Base-by-base conservation (phyloP, 768 basidiomycete species). In the Paxillus ammoniavirescens region DNA sequence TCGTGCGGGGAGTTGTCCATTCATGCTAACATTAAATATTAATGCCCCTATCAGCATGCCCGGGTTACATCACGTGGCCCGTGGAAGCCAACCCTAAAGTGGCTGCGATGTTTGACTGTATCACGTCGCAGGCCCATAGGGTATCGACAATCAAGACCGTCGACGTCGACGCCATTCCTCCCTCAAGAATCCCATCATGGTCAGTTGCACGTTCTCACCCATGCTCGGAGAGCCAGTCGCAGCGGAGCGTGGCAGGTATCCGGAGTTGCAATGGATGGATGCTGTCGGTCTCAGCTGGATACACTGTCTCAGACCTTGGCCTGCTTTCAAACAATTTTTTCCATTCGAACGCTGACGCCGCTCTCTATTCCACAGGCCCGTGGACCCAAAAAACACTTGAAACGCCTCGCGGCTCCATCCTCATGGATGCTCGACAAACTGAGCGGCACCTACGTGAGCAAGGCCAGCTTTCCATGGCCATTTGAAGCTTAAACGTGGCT, bases 341-440 rank as follows among this genome's bases (percentile, higher is more conserved):
- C 17, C 12, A 30, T 50, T 44, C 55, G 8, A 41, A 21, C n/a
- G 38, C 44, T 72, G 31, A 72, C 44, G 13, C 9, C 46, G 4
- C 53, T 53, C 31, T 48, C 36, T 47, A 42, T 68, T 61, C 61
- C 62, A 18, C 62, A 97, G 95, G 93, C 84, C 70, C 89, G 95
- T 75, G 95, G 95, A 86, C 95, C 95, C 60, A 97, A 91, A 89
- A 97, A 97, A 78, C 95, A 98, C 73, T 84, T 98, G 80, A 98
- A 98, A 84, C 91, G 96, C 70, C 84, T 98, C 55, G 86, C 87
- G 62, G 97, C 97, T 57, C 97, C 97, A 59, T 96, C 93, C 44
- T 89, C 93, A 79, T 99, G 97, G 97, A 98, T 99, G 95, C 83
- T 99, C 60, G 93, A 98, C 82, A 99, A 99, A 80, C 77, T 99